These are phyloP conservation scores for Claviceps sorghi DNA, from an alignment of 2,329 filamentous ascomycete species.

Conservation along the genomic window DNA sequence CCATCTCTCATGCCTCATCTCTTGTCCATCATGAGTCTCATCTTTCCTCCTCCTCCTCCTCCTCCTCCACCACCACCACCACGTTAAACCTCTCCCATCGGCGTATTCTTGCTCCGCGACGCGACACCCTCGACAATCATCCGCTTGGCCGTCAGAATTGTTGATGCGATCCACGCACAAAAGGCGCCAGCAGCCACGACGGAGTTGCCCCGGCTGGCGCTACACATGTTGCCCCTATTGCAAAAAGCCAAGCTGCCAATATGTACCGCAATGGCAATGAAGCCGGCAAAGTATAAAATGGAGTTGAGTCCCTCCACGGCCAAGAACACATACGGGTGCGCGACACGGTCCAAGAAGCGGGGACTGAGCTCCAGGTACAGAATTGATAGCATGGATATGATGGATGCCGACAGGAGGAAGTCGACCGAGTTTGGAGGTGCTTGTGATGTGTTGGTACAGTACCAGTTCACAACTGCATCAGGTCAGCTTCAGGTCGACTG, in stretches of 20 bases:
- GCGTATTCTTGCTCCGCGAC: conserved; percentile 14
- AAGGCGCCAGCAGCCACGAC: conserved; percentile 40
- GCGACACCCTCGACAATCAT: conserved; percentile 29
- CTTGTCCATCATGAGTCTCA: too few relatives aligned
- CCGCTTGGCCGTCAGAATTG: conserved; percentile 30
- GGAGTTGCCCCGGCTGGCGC: conserved; percentile 37
- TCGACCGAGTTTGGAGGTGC: conserved; percentile 41
- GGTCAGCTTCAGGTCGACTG: not conserved
- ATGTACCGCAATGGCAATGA: conserved; percentile 43
- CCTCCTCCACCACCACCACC: too few relatives aligned
- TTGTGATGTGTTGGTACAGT: conserved; percentile 38
- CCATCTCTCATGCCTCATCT: not conserved
- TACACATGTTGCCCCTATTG: conserved; percentile 37
- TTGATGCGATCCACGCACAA: conserved; percentile 35
- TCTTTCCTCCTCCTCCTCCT: too few relatives aligned
- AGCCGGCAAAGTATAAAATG: conserved; percentile 44
- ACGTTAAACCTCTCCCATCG: conserved; percentile 24
- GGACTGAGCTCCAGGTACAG: conserved; percentile 37
- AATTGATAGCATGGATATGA: conserved; percentile 40
- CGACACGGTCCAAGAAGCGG: conserved; percentile 28
- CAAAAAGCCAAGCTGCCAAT: conserved; percentile 42
- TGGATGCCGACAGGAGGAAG: conserved; percentile 40
- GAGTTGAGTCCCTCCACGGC: conserved; percentile 36
- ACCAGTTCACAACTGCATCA: conserved; percentile 44
- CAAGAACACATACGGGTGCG: conserved; percentile 34